Base-by-base conservation (phyloP, 805 yeast species). In the Yarrowia sp. region DNA sequence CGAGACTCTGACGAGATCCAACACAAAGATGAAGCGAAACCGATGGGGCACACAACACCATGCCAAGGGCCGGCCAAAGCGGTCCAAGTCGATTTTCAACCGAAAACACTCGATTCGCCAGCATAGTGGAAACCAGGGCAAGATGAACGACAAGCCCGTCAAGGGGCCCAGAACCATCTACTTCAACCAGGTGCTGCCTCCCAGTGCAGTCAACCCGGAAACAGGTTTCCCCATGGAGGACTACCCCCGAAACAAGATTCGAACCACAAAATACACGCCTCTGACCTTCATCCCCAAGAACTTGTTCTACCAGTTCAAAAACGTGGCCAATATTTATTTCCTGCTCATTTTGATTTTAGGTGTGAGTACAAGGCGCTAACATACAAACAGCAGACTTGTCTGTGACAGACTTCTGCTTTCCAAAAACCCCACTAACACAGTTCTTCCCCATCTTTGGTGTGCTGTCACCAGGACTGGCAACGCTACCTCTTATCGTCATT, bases 181-280 rank as follows among this genome's bases (percentile, higher is more conserved):
- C 72, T 82, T 85, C 71, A 85, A 86, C 77, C 76, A 79, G 70
- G 82, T 81, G 3, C 76, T 87, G 67, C 89, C 90, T 0, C 73
- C 76, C 2, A 77, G 81, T 35, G 79, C 83, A 79, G 72, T 75
- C 12, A 80, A 82, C 68, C 74, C 73, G 9, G 86, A 84, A n/a
- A 84, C 87, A 1, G 89, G 90, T n/a, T 82, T 84, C 41, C 91
- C 95, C 0, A 71, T 74, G 9, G 79, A 82, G 1, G 76, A 78
- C n/a, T 94, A 89, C 75, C 88, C 96, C 5, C 85, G 98, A 75
- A 95, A 94, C 81, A 94, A 95, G 78, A 92, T 95, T 74, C 88
- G 98, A 81, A 93, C 99, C 0, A 92, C 99, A 1, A 94, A 92
- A 80, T 95, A 95, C 79, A 95, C 98, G 1, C 97, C 99, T 8